phyloP scores from a whole-genome alignment of 2,329 filamentous ascomycete species.

The Cercospora canescens region DNA sequence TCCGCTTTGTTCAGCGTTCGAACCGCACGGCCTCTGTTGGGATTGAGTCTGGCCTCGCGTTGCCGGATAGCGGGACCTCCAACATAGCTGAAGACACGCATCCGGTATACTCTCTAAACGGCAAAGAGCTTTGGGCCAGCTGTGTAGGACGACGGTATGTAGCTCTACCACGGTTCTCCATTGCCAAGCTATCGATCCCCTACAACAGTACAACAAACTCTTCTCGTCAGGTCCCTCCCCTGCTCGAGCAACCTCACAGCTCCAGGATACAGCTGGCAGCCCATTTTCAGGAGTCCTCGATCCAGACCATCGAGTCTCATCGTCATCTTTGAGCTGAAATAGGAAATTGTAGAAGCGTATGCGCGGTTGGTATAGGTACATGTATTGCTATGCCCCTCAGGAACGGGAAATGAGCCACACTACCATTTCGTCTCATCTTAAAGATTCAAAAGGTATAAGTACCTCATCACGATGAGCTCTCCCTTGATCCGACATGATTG shows the following conservation, averaged over 20 bases:
- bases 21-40: not conserved
- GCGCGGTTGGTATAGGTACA: too few relatives aligned
- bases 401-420: too few relatives aligned
- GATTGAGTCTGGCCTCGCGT: not conserved
- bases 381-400: too few relatives aligned
- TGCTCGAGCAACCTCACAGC: not conserved
- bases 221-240: not conserved
- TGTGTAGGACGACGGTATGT: not conserved
- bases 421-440: too few relatives aligned
- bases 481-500: too few relatives aligned
- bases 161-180: not conserved
- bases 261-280: not conserved
- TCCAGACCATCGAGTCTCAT: not conserved
- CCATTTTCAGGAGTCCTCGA: not conserved
- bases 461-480: too few relatives aligned
- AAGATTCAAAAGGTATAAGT: too few relatives aligned
- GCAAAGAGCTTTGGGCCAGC: not conserved
- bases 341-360: not conserved
- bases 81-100: not conserved
- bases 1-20: not conserved
- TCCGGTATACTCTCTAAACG: not conserved
- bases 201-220: not conserved
- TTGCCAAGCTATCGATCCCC: not conserved
- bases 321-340: not conserved
- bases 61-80: not conserved